phyloP scores from a whole-genome alignment of 768 basidiomycete genomes.

The Psilocybe cubensis region DNA sequence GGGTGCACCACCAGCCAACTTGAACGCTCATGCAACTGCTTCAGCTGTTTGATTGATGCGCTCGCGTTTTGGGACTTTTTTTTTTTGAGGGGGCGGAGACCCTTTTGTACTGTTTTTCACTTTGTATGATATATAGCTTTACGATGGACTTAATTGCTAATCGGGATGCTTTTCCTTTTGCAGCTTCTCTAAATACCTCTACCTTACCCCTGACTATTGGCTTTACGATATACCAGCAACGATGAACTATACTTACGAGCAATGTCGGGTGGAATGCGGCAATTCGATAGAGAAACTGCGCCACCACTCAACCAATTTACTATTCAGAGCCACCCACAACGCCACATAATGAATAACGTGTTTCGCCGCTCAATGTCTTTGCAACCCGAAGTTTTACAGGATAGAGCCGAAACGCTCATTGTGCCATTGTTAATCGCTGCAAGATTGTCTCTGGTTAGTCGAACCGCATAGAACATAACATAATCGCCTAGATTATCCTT shows the following conservation, averaged over 20 bases:
- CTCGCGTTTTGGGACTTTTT: not conserved
- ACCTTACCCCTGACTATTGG: not conserved
- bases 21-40: not conserved
- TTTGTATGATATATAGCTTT: not conserved
- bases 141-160: not conserved
- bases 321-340: not conserved
- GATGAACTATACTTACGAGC: no score
- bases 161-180: not conserved
- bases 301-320: not conserved
- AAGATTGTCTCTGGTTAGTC: no score
- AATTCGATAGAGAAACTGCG: not conserved
- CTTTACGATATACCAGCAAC: not conserved
- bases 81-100: not conserved
- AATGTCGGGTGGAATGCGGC: not conserved
- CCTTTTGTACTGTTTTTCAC: not conserved
- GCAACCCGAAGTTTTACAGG: not conserved
- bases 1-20: constrained; percentile 66
- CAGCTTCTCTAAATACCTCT: not conserved
- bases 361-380: not conserved
- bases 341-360: not conserved
- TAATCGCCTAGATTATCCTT: no score
- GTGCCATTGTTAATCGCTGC: no score
- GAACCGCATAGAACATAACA: no score
- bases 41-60: constrained; percentile 1
- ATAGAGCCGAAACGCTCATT: no score